A percentile compares a stretch with the other conserved stretches of the same genome.
phyloP scores from a whole-genome alignment of 768 basidiomycete species.

The Zangia roseola region DNA sequence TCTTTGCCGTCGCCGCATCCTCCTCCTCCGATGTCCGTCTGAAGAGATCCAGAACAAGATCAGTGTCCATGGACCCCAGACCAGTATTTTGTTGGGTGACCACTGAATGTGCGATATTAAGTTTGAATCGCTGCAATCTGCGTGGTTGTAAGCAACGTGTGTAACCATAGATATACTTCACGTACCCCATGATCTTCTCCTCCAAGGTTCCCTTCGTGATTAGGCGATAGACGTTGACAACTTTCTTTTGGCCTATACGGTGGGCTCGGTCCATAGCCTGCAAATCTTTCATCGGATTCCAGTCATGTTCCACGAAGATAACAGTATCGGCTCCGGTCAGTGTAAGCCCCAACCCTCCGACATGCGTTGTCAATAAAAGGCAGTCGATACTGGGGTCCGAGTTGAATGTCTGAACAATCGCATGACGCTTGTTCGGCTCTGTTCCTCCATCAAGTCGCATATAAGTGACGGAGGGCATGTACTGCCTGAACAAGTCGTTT shows the following conservation, averaged over 20 bases:
- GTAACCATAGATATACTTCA: constrained; percentile 21
- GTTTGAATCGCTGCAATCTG: constrained; percentile 96
- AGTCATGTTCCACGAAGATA: constrained; percentile 99
- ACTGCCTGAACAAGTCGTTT: constrained; percentile 82
- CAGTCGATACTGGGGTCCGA: constrained; percentile 97
- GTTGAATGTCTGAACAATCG: constrained; percentile 97
- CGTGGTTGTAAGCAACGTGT: constrained; percentile 6
- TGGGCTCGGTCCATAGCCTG: constrained; percentile 99
- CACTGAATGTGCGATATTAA: constrained; percentile 95
- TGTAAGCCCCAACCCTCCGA: constrained; percentile 94
- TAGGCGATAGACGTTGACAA: constrained; percentile 96
- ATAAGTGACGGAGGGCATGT: constrained; percentile 96
- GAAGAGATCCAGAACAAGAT: constrained; percentile 94
- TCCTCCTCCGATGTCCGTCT: constrained; percentile 73
- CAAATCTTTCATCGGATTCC: constrained; percentile 99
- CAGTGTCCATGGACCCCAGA: constrained; percentile 93
- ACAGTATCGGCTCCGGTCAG: constrained; percentile 98
- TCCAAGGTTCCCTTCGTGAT: constrained; percentile 97
- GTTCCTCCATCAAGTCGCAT: constrained; percentile 97
- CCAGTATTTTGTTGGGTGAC: constrained; percentile 98
- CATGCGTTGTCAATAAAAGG: constrained; percentile 91
- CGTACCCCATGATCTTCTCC: constrained; percentile 99
- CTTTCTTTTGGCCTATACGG: constrained; percentile 97
- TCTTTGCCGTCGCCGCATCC: constrained; percentile 57
- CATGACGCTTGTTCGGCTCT: constrained; percentile 92